Evolutionary conservation across 345 rosid species (phyloP).

Genomic region (Garcia nutans): DNA sequence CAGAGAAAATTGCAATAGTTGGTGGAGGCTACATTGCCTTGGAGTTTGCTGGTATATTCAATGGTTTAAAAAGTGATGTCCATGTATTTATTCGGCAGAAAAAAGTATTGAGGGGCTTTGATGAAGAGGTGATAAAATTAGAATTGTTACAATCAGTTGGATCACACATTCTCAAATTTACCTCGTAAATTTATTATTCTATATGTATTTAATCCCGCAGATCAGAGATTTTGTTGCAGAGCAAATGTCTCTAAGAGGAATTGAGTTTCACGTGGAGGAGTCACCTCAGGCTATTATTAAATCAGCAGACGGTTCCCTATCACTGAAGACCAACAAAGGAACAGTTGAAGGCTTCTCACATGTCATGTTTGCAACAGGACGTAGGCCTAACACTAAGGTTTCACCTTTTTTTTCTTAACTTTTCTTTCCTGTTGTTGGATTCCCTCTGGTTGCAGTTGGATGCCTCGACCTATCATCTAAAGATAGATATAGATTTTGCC

Average conservation of each 20-base stretch:
- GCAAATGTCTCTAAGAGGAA: conserved; percentile 86
- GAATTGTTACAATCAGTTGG: background rate
- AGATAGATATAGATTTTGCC: background rate
- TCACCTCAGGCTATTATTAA: conserved; percentile 80
- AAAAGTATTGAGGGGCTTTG: conserved; percentile 89
- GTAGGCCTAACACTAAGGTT: conserved; percentile 90
- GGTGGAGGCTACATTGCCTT: conserved; percentile 93
- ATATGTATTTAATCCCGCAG: conserved; percentile 32
- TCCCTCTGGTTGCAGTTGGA: background rate
- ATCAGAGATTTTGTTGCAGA: conserved; percentile 86
- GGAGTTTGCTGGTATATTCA: conserved; percentile 92
- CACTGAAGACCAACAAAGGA: conserved; percentile 85
- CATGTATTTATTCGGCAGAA: conserved; percentile 93
- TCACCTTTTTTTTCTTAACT: background rate
- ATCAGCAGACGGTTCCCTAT: conserved; percentile 71
- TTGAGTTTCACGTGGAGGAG: conserved; percentile 86
- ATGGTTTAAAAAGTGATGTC: conserved; percentile 74
- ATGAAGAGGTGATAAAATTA: conserved; percentile 70
- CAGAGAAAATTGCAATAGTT: conserved; percentile 72
- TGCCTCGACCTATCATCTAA: conserved; percentile 1
- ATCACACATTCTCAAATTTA: background rate
- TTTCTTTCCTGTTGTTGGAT: background rate
- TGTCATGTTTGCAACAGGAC: conserved; percentile 97
- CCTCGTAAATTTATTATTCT: background rate
- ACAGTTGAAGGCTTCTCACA: conserved; percentile 86